A percentile compares a stretch with the other conserved stretches of the same genome.
Conservation (phyloP, 192 early-diverging fungal genomes). For the Spizellomyces sp. region DNA sequence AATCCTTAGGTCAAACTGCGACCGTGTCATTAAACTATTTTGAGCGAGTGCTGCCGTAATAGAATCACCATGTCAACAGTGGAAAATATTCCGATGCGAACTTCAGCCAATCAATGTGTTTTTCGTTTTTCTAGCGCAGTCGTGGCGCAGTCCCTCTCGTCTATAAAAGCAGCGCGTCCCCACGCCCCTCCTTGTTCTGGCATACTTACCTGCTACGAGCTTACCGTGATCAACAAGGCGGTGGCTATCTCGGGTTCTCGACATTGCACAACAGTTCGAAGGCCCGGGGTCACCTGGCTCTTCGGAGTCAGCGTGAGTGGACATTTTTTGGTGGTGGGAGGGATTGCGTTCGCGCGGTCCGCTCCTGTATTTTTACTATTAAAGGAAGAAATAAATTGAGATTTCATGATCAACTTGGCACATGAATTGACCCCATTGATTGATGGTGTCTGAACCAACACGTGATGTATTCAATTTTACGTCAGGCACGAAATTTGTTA, state of each 20-base stretch:
- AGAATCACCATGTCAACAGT: too few species aligned
- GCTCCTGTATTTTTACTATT: not conserved
- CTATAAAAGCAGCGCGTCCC: not conserved
- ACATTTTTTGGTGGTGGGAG: constrained; percentile 4
- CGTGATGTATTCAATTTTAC: too few species aligned
- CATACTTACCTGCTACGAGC: constrained; percentile 1
- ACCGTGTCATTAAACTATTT: too few species aligned
- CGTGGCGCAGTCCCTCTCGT: not conserved
- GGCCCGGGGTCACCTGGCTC: not conserved
- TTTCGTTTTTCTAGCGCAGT: not conserved
- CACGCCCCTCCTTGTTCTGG: not conserved
- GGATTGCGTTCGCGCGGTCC: not conserved
- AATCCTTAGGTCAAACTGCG: too few species aligned
- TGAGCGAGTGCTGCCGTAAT: too few species aligned
- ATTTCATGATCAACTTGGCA: too few species aligned
- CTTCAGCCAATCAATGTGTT: not conserved
- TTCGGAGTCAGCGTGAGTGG: constrained; percentile 1
- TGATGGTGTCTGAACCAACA: too few species aligned
- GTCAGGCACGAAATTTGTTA: too few species aligned
- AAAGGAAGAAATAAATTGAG: too few species aligned
- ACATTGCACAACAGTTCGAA: constrained; percentile 4
- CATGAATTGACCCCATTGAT: too few species aligned
- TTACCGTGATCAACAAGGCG: constrained; percentile 3
- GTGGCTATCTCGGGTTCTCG: not conserved
- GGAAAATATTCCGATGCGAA: too few species aligned